Conservation (phyloP, 306 rosid species). For the Fagus sylvatica region DNA sequence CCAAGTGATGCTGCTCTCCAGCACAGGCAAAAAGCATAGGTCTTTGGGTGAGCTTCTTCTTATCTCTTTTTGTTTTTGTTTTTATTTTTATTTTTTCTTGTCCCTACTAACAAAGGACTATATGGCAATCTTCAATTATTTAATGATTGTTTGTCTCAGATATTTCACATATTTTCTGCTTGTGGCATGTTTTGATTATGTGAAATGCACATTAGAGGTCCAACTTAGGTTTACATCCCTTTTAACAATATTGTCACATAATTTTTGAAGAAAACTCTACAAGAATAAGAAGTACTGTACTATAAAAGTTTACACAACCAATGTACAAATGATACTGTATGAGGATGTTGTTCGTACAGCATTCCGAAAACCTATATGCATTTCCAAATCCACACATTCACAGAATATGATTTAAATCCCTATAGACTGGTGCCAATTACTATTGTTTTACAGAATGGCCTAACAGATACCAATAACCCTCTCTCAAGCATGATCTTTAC, state of each 20-base stretch:
- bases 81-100: too few species aligned
- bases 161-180: neutral
- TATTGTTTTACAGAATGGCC: conserved; percentile 22
- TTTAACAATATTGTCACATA: neutral
- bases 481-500: conserved; percentile 30
- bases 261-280: conserved; percentile 27
- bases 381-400: conserved; percentile 38
- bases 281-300: conserved; percentile 11
- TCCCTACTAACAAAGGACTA: neutral
- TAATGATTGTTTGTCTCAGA: neutral
- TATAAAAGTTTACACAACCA: conserved; percentile 26
- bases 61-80: too few species aligned
- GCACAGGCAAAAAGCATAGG: too few species aligned
- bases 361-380: conserved; percentile 38
- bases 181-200: neutral
- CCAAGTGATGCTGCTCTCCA: too few species aligned
- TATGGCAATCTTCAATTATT: neutral
- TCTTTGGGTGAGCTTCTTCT: too few species aligned
- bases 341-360: conserved; percentile 27
- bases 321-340: conserved; percentile 41
- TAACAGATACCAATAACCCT: conserved; percentile 33
- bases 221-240: neutral
- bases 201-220: neutral
- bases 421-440: conserved; percentile 19
- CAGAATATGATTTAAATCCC: conserved; percentile 28